Evolutionary conservation across 2,329 filamentous ascomycete genomes (phyloP).

Genomic region (Penicillium concentricum): DNA sequence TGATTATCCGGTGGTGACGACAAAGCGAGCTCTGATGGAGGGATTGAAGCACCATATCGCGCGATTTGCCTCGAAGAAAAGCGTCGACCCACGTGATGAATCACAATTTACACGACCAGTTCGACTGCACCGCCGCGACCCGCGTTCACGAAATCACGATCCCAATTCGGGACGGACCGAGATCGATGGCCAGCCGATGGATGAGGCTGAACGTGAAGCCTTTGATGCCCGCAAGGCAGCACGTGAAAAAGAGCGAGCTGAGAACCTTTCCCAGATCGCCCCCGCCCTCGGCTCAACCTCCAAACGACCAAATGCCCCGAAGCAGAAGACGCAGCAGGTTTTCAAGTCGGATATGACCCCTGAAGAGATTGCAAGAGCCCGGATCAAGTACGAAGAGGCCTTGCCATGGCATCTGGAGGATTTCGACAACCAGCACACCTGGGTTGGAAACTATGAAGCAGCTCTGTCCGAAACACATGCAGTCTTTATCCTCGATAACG

Average conservation of each 20-base stretch:
- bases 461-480: conserved; percentile 79
- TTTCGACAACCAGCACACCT: conserved; percentile 90
- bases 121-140: conserved; percentile 83
- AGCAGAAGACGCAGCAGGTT: conserved; percentile 83
- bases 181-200: conserved; percentile 51
- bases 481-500: conserved; percentile 72
- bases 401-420: conserved; percentile 97
- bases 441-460: conserved; percentile 87
- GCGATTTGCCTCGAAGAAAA: conserved; percentile 67
- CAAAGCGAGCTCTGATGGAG: conserved; percentile 75
- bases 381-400: conserved; percentile 84
- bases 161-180: conserved; percentile 51
- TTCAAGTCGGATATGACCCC: conserved; percentile 74
- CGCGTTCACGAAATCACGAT: conserved; percentile 60
- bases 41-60: conserved; percentile 85
- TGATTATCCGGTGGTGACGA: conserved; percentile 74
- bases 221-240: conserved; percentile 65
- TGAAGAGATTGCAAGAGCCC: conserved; percentile 66
- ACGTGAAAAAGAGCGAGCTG: conserved; percentile 78
- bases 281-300: conserved; percentile 70
- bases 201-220: conserved; percentile 64
- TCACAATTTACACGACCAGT: conserved; percentile 84
- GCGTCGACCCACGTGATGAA: conserved; percentile 70
- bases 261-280: conserved; percentile 89
- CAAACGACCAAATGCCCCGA: conserved; percentile 63